A percentile compares a stretch with the other conserved stretches of the same genome.
Conservation (phyloP, 2,329 filamentous ascomycete species). For the Colletotrichum kahawae region DNA sequence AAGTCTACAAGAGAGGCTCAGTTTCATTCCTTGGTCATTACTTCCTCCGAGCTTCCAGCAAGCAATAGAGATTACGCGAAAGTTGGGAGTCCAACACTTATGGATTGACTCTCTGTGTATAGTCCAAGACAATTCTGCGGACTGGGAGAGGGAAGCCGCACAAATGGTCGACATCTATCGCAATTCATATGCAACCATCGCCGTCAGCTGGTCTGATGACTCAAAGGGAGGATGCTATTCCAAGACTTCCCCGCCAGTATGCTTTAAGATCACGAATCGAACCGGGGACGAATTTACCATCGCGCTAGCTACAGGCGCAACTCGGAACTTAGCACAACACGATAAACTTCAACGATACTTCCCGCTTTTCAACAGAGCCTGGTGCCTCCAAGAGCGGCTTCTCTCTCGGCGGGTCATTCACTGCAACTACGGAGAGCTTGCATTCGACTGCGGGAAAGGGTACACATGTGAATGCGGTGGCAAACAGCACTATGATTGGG, state of each 20-base stretch:
- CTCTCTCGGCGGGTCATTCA: not conserved
- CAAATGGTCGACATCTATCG: not conserved
- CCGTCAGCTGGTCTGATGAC: not conserved
- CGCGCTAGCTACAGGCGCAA: not conserved
- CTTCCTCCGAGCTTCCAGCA: not conserved
- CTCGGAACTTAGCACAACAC: not conserved
- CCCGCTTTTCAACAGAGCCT: not conserved
- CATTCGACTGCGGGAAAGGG: not conserved
- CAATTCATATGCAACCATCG: not conserved
- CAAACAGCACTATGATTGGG: not conserved
- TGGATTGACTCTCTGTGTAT: not conserved
- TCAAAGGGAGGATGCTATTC: not conserved
- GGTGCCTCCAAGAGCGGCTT: constrained; percentile 6
- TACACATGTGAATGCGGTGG: not conserved
- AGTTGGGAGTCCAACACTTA: not conserved
- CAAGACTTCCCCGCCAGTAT: not conserved
- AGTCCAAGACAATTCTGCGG: not conserved
- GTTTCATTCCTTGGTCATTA: not conserved
- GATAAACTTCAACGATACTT: not conserved
- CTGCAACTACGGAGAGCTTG: not conserved
- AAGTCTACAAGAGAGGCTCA: not conserved
- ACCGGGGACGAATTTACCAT: not conserved
- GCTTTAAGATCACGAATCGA: not conserved
- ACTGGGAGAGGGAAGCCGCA: not conserved
- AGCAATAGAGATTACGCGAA: not conserved